Evolutionary conservation across 1,139 yeast species (phyloP).

Genomic region (Suhomyces bokatorum): DNA sequence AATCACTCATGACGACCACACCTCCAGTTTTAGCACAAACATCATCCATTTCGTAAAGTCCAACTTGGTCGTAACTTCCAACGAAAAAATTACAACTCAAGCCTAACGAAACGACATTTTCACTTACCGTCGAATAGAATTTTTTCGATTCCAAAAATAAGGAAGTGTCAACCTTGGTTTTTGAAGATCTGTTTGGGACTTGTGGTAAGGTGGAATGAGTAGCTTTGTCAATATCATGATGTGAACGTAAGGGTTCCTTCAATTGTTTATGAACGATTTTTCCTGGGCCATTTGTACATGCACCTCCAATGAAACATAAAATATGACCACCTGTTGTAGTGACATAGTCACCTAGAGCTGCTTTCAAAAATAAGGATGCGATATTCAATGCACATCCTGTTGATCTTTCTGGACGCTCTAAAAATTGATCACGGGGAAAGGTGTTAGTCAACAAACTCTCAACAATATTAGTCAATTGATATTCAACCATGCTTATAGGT

Average conservation of each 20-base stretch:
- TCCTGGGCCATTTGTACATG: conserved; percentile 61
- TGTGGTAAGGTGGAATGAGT: conserved; percentile 37
- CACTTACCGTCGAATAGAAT: conserved; percentile 49
- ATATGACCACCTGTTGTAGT: conserved; percentile 58
- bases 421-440: conserved; percentile 48
- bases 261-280: conserved; percentile 47
- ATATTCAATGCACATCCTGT: conserved; percentile 69
- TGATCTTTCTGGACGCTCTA: conserved; percentile 55
- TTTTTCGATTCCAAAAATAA: conserved; percentile 37
- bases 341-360: conserved; percentile 34
- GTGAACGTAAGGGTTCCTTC: conserved; percentile 59
- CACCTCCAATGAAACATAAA: conserved; percentile 59
- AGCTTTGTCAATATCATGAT: conserved; percentile 53
- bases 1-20: conserved; percentile 59
- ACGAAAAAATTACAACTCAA: conserved; percentile 57
- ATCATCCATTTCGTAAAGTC: conserved; percentile 64
- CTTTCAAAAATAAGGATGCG: conserved; percentile 53
- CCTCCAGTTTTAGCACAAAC: conserved; percentile 63
- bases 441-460: conserved; percentile 55
- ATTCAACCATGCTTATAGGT: conserved; percentile 54
- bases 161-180: conserved; percentile 34
- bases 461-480: conserved; percentile 51
- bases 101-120: conserved; percentile 42
- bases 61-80: conserved; percentile 69
- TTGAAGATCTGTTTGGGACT: conserved; percentile 26